Evolutionary conservation across 2,329 filamentous ascomycete genomes (phyloP), one percentile per base, ranked within the genome.

Genomic region (Purpureocillium takamizusanense): DNA sequence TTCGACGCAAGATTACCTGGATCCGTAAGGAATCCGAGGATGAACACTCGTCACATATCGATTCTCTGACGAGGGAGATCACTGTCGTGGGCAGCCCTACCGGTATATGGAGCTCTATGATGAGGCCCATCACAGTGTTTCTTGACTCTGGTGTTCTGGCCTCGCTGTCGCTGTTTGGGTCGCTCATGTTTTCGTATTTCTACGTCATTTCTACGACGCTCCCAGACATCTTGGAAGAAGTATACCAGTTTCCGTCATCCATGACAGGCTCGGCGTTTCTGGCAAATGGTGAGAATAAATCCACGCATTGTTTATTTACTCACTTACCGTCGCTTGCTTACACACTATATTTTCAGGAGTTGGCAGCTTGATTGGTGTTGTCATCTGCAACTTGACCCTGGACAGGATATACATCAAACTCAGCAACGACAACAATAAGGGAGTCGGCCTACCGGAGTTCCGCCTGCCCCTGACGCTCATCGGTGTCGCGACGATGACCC

Each of bases 171-270:
- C 43, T 75, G 2, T 68, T 67, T 32, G 64, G 66, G 12, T 60
- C 67, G 6, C 53, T 75, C 12, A 56, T 62, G 1, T 78, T 74
- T 45, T 62, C 69, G 3, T 70, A 66, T 43, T 69, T 70, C 31
- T 78, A 76, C 51, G 55, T 76, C 38, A 61, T 76, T 46, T 66
- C 69, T 35, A 72, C 72, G 7, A 73, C 72, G 2, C 54, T 78
- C 41, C 65, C 73, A 7, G 55, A 65, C 21, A 69, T 78, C 11
- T 57, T 76, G 32, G 53, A 67, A 44, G 55, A 63, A 1, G 44
- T 62, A 1, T 77, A 77, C 46, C 52, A 59, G 9, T 62, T 76
- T 28, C 21, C 21, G 10, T 10, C 21, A 10, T 25, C 21, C 6
- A 25, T 25, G 21, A 25, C 21, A 25, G 21, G 21, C 5, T 25